phyloP scores from a whole-genome alignment of 1,284 basidiomycete species.

The Serendipita sp. region DNA sequence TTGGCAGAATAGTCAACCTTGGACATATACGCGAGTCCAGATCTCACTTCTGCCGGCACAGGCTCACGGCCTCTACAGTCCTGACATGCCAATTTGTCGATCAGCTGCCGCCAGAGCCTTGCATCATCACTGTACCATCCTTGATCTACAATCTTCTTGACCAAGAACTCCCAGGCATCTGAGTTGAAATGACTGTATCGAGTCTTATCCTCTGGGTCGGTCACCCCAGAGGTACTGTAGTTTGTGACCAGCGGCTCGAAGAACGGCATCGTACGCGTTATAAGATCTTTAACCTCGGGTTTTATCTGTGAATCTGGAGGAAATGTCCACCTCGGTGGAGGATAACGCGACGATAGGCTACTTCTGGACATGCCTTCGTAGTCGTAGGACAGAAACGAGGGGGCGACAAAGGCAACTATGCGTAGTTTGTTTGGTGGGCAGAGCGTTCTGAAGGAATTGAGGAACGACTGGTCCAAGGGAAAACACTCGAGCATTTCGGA shows the following conservation, averaged over 20 bases:
- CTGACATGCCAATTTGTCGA: neutral
- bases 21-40: slow-evolving; percentile 3
- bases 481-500: slow-evolving; percentile 4
- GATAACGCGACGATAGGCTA: neutral
- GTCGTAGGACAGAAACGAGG: slow-evolving; percentile 4
- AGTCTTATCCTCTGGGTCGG: neutral
- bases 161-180: neutral
- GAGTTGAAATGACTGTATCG: neutral
- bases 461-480: neutral
- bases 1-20: neutral
- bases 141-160: slow-evolving; percentile 2
- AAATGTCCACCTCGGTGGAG: neutral
- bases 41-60: neutral
- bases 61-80: neutral
- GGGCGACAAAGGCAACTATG: slow-evolving; percentile 1
- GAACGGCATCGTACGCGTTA: neutral
- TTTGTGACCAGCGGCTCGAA: neutral
- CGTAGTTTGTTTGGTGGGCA: slow-evolving; percentile 3
- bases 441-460: neutral
- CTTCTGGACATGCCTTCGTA: neutral
- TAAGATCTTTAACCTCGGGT: neutral
- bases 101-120: neutral
- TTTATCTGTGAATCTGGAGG: neutral
- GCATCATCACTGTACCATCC: neutral
- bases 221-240: neutral